These are phyloP conservation scores for Microcyclosporella mali DNA, from an alignment of 2,329 filamentous ascomycete genomes.

Conservation along the genomic window DNA sequence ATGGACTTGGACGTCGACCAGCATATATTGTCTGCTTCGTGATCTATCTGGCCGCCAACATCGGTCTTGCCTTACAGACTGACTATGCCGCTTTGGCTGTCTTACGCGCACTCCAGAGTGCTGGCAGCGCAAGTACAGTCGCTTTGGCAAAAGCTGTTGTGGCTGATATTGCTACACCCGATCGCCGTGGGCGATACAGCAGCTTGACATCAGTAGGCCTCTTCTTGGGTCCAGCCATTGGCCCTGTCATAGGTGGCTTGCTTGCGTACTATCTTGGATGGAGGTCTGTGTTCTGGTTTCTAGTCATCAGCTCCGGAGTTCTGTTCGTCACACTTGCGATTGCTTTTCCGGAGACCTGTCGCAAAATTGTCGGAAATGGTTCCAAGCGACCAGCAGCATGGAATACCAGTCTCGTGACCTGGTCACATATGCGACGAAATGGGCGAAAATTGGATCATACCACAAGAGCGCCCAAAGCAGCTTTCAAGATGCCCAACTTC, in stretches of 20 bases:
- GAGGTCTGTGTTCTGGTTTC: slow-evolving; percentile 40
- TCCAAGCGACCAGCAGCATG: slow-evolving; percentile 19
- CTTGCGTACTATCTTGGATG: slow-evolving; percentile 29
- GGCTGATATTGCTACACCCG: slow-evolving; percentile 29
- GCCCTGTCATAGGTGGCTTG: slow-evolving; percentile 27
- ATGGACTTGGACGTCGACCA: slow-evolving; percentile 37
- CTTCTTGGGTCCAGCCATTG: slow-evolving; percentile 17
- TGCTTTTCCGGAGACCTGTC: slow-evolving; percentile 33
- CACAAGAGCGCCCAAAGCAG: neutral
- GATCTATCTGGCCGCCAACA: slow-evolving; percentile 36
- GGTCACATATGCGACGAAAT: neutral
- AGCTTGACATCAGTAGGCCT: slow-evolving; percentile 28
- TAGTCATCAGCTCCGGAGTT: slow-evolving; percentile 25
- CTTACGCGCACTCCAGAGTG: slow-evolving; percentile 36
- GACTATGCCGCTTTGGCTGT: slow-evolving; percentile 37
- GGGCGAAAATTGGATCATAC: neutral
- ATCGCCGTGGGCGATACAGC: slow-evolving; percentile 33
- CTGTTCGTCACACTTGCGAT: slow-evolving; percentile 23
- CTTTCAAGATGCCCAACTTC: slow-evolving; percentile 40
- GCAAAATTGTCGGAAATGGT: slow-evolving; percentile 35
- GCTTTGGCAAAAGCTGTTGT: slow-evolving; percentile 28
- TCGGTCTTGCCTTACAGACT: slow-evolving; percentile 36
- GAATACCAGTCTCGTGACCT: neutral
- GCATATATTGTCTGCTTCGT: slow-evolving; percentile 37
- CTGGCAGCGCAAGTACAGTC: neutral